These are phyloP conservation scores for Saxophila tyrrhenica DNA, from an alignment of 495 filamentous ascomycete genomes.

Conservation along the genomic window DNA sequence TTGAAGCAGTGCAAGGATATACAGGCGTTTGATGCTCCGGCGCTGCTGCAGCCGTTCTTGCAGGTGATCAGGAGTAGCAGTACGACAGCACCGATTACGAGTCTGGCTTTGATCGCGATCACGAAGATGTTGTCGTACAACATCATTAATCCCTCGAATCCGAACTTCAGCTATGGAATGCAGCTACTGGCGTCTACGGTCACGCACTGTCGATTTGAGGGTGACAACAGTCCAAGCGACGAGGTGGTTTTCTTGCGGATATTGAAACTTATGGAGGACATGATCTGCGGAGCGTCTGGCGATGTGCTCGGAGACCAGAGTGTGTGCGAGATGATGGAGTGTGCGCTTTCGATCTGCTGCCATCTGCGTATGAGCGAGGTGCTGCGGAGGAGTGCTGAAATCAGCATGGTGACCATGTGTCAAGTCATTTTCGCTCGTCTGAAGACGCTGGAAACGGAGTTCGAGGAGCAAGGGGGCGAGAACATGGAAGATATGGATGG, in stretches of 20 bases:
- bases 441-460: conserved; percentile 69
- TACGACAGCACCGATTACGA: conserved; percentile 91
- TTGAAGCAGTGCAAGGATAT: conserved; percentile 91
- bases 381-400: conserved; percentile 80
- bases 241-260: conserved; percentile 92
- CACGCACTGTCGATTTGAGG: conserved; percentile 96
- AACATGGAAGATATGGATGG: conserved; percentile 31
- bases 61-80: conserved; percentile 95
- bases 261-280: conserved; percentile 93
- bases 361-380: conserved; percentile 86
- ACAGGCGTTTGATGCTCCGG: conserved; percentile 73
- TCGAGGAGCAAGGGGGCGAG: conserved; percentile 45
- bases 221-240: conserved; percentile 84
- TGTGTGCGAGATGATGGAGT: conserved; percentile 99
- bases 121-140: conserved; percentile 96
- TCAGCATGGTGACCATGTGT: conserved; percentile 97
- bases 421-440: conserved; percentile 92
- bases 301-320: conserved; percentile 84
- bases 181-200: conserved; percentile 88
- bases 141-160: conserved; percentile 70
- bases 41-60: conserved; percentile 87
- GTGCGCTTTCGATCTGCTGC: conserved; percentile 93
- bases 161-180: conserved; percentile 81
- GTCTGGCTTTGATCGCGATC: conserved; percentile 85
- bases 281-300: conserved; percentile 86